A percentile compares a stretch with the other conserved stretches of the same genome.
Conservation (phyloP, 139 green algal genomes). For the Raphidocelis subcapitata region DNA sequence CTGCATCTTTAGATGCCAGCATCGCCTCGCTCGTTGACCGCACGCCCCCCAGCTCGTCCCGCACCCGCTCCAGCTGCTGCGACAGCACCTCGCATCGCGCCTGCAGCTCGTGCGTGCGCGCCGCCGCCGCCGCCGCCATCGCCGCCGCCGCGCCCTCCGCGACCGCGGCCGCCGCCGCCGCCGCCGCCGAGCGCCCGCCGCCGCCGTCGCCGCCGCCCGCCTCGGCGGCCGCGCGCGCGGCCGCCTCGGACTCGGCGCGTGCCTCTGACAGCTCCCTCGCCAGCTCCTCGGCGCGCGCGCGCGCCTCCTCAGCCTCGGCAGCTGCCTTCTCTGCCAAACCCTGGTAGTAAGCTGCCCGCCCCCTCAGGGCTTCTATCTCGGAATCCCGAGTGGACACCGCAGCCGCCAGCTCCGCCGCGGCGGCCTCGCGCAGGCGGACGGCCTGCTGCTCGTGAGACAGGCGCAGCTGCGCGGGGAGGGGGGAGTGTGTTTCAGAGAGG, state of each 20-base stretch:
- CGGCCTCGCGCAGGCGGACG: neutral
- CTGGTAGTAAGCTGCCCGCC: no score
- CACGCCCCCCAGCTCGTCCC: slow-evolving; percentile 14
- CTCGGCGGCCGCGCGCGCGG: no score
- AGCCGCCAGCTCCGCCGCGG: neutral
- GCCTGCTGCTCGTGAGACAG: neutral
- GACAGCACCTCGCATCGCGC: slow-evolving; percentile 12
- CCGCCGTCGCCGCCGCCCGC: no score
- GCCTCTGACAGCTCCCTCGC: no score
- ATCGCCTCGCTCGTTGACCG: slow-evolving; percentile 25
- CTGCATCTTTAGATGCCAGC: slow-evolving; percentile 45
- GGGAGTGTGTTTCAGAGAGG: no score
- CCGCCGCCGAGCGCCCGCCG: no score
- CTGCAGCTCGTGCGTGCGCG: neutral
- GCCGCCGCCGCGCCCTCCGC: neutral
- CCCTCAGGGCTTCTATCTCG: no score
- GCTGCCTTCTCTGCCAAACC: no score
- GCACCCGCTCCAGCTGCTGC: neutral
- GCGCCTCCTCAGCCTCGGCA: no score
- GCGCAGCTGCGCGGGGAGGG: neutral
- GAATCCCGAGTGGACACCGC: slow-evolving; percentile 1
- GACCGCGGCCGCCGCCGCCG: no score
- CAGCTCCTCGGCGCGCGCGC: no score
- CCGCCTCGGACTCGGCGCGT: no score
- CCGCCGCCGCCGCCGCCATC: neutral